Conservation (phyloP, 2,329 filamentous ascomycete species). For the Dothiorella sarmentorum region DNA sequence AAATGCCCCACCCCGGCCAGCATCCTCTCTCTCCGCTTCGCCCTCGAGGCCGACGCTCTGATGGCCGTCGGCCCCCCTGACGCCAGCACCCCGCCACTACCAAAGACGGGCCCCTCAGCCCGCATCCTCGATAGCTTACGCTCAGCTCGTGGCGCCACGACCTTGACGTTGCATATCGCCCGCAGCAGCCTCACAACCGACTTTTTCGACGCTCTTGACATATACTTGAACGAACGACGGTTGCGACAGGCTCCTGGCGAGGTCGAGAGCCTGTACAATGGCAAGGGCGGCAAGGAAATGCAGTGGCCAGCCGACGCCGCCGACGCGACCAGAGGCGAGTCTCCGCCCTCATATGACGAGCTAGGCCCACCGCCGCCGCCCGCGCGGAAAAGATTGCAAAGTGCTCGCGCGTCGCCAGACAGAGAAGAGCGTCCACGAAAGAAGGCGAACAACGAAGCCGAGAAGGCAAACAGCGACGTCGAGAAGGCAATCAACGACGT, state of each 20-base stretch:
- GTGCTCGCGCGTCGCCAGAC: neutral
- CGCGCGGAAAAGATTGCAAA: neutral
- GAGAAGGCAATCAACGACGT: neutral
- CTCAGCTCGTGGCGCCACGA: neutral
- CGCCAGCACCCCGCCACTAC: neutral
- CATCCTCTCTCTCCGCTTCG: neutral
- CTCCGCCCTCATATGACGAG: neutral
- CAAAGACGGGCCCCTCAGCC: neutral
- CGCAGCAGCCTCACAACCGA: neutral
- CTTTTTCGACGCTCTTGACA: neutral
- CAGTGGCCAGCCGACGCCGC: neutral
- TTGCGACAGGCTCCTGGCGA: neutral
- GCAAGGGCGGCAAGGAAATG: neutral
- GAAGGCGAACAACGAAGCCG: neutral
- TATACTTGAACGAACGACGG: neutral
- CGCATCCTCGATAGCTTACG: neutral
- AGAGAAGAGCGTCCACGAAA: neutral
- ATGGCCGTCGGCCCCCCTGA: neutral
- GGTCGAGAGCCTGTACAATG: neutral
- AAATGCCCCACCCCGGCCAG: neutral
- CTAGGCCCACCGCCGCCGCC: neutral
- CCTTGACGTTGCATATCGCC: neutral
- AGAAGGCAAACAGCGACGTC: too few relatives aligned
- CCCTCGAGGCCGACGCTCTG: neutral
- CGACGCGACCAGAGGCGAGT: neutral